Percentiles rank a stretch among this genome's conserved stretches.
Conservation (phyloP, 208 protist species). For the Kentomonas sorsogonicus region DNA sequence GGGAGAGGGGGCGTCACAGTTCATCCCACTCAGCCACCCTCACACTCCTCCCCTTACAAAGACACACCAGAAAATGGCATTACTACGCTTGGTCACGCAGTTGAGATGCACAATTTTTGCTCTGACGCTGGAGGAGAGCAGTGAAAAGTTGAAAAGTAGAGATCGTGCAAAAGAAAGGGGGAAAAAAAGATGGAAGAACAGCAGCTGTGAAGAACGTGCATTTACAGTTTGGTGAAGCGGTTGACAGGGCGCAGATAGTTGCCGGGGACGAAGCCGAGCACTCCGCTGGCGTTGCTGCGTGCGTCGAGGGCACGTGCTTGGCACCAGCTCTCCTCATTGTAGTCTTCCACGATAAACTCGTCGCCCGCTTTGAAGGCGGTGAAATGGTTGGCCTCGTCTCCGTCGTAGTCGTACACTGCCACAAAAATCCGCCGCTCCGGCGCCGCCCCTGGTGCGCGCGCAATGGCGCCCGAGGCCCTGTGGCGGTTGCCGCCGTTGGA, state of each 20-base stretch:
- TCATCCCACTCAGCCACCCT: background rate
- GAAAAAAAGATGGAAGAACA: background rate
- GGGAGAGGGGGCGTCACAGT: no score
- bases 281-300: slow-evolving; percentile 1
- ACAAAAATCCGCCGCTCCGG: slow-evolving; percentile 45
- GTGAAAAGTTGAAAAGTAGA: background rate
- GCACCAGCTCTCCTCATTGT: slow-evolving; percentile 63
- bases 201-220: background rate
- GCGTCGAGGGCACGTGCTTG: slow-evolving; percentile 31
- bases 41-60: background rate
- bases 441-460: background rate
- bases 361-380: slow-evolving; percentile 75
- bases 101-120: slow-evolving; percentile 4
- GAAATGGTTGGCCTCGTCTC: slow-evolving; percentile 31
- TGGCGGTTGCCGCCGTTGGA: no score
- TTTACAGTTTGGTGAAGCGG: slow-evolving; percentile 20
- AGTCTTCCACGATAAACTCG: slow-evolving; percentile 75
- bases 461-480: background rate
- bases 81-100: background rate
- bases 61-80: slow-evolving; percentile 3
- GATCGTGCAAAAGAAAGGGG: slow-evolving; percentile 3
- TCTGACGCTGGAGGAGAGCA: no score
- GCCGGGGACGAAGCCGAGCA: slow-evolving; percentile 52
- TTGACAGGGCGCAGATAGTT: slow-evolving; percentile 72
- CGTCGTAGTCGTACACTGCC: slow-evolving; percentile 67